Base-by-base conservation (phyloP, 306 rosid genomes). In the Cicer bijugum region DNA sequence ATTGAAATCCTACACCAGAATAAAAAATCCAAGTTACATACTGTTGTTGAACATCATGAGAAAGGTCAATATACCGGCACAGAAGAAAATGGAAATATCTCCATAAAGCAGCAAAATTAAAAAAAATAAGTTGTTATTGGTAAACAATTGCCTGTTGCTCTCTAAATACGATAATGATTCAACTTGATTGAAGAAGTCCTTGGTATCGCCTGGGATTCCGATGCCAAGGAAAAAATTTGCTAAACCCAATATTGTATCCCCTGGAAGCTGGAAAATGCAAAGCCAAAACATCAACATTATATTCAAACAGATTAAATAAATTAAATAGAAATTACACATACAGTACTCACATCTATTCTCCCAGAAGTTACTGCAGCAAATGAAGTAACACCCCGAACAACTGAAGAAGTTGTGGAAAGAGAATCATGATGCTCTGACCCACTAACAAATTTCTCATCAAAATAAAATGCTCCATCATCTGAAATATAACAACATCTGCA, bases 161-260 rank as follows among this genome's bases (percentile, higher is more conserved):
- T 95, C 97, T 77, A 95, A 81, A 81, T 81, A 75, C 78, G 97
- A 86, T 74, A 95, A 85, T 28, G 97, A 86, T 72, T 95, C 97
- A 72, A 95, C 73, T 84, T 95, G 99, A 82, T 92, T 59, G 82
- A 90, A 95, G 58, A 95, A 90, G 80, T 92, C 97, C 69, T 86
- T 90, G 47, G 93, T 74, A 86, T 92, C 89, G 65, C 99, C 97
- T 37, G 97, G 99, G 84, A 92, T 75, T 75, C 99, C 99, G 56
- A 92, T 84, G 69, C 97, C 93, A 60, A 95, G 90, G 78, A 95
- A 89, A 86, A 95, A 95, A 65, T 87, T 88, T 61, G 99, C 93
- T 81, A 95, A 83, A 75, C 99, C 99, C 85, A 92, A 84, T 66
- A 95, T 82, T 85, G 71, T 86, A 71, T 91, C 90, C 37, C 87